A percentile compares a stretch with the other conserved stretches of the same genome.
Conservation (phyloP, 176 grass and related monocot species). For the Melocanna baccifera region DNA sequence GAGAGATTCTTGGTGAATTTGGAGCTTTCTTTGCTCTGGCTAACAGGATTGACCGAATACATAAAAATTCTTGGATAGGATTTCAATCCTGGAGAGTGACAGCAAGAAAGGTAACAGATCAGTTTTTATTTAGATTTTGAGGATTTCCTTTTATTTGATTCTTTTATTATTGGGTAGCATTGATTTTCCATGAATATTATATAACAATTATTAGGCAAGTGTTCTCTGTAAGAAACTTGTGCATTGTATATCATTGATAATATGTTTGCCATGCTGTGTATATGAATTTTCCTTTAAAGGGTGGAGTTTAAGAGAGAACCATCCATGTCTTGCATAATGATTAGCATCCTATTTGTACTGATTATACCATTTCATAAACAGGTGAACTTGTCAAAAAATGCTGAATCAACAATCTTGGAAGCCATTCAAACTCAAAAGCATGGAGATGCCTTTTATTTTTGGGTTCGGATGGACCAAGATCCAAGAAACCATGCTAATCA, state of each 20-base stretch:
- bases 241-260: neutral
- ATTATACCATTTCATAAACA: constrained; percentile 29
- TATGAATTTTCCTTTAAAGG: constrained; percentile 8
- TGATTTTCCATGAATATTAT: neutral
- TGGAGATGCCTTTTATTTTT: constrained; percentile 99
- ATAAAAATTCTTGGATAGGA: constrained; percentile 97
- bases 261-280: neutral
- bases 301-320: neutral
- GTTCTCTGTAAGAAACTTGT: neutral
- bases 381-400: constrained; percentile 63
- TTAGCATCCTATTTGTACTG: constrained; percentile 5
- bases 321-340: constrained; percentile 10
- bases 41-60: constrained; percentile 73
- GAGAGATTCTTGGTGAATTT: constrained; percentile 90
- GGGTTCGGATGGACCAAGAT: constrained; percentile 91
- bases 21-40: constrained; percentile 91
- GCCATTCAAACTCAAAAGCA: constrained; percentile 68
- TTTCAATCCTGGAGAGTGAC: constrained; percentile 96
- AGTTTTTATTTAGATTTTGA: neutral
- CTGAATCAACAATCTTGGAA: constrained; percentile 72
- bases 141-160: neutral
- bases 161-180: neutral
- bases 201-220: constrained; percentile 7
- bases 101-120: constrained; percentile 64
- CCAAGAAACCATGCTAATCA: constrained; percentile 53